These are phyloP conservation scores for Fusarium concolor DNA, from an alignment of 2,329 filamentous ascomycete genomes.

Conservation along the genomic window DNA sequence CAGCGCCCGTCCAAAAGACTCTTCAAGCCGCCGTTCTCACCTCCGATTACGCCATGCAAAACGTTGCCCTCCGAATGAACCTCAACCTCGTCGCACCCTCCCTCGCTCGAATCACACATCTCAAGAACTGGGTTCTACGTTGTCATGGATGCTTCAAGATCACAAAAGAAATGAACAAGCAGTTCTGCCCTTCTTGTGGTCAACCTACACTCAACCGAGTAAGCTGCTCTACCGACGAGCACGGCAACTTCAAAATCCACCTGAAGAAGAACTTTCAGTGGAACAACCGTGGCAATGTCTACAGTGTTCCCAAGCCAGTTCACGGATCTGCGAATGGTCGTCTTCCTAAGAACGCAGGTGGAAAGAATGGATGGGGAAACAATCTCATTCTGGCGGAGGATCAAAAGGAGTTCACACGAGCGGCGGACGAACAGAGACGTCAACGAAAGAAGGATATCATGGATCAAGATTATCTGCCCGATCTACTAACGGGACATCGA, in stretches of 20 bases:
- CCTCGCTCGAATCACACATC: conserved; percentile 81
- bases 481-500: conserved; percentile 84
- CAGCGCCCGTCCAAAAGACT: conserved; percentile 67
- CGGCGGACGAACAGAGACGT: conserved; percentile 72
- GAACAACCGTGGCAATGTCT: conserved; percentile 93
- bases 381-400: conserved; percentile 90
- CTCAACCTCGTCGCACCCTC: conserved; percentile 85
- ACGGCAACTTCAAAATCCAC: conserved; percentile 85
- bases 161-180: conserved; percentile 84
- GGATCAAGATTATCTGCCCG: conserved; percentile 93
- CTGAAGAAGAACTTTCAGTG: conserved; percentile 96
- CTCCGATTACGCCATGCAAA: conserved; percentile 97
- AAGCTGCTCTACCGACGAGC: conserved; percentile 83
- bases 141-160: conserved; percentile 94
- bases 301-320: conserved; percentile 90
- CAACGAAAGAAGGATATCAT: conserved; percentile 83
- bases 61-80: conserved; percentile 94
- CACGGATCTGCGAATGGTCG: conserved; percentile 85
- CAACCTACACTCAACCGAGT: conserved; percentile 87
- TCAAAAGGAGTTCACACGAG: conserved; percentile 88
- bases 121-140: conserved; percentile 90
- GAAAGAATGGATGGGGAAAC: conserved; percentile 87
- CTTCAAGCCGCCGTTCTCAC: conserved; percentile 94
- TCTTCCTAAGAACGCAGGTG: conserved; percentile 74
- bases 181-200: conserved; percentile 94